Conservation (phyloP, 1,139 yeast genomes). For the Tardiomyces depauwii region DNA sequence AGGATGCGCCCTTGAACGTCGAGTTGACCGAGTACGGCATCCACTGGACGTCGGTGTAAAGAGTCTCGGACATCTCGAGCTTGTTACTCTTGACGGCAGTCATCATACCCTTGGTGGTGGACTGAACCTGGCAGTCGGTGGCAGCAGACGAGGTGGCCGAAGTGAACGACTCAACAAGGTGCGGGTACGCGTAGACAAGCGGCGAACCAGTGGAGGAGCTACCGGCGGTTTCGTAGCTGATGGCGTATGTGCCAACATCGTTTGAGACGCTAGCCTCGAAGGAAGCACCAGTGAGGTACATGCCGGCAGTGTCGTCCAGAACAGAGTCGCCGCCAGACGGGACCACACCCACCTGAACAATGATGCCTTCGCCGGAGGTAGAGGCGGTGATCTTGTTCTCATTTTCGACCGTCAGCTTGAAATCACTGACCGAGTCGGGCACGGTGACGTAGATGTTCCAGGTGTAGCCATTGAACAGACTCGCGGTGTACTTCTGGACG, state of each 20-base stretch:
- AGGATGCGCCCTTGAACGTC: slow-evolving; percentile 27
- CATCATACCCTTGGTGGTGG: slow-evolving; percentile 61
- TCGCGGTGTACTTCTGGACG: slow-evolving; percentile 37
- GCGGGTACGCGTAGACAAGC: slow-evolving; percentile 60
- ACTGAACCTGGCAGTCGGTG: slow-evolving; percentile 41
- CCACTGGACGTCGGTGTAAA: slow-evolving; percentile 41
- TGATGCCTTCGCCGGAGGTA: slow-evolving; percentile 39
- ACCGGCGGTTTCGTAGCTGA: slow-evolving; percentile 45
- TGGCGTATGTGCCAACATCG: slow-evolving; percentile 37
- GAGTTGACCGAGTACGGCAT: slow-evolving; percentile 44
- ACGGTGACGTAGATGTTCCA: slow-evolving; percentile 54
- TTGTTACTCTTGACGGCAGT: slow-evolving; percentile 43
- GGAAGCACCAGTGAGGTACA: slow-evolving; percentile 35
- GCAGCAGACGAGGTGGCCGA: slow-evolving; percentile 26
- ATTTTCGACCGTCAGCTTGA: slow-evolving; percentile 30
- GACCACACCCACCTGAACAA: slow-evolving; percentile 51
- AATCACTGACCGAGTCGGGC: slow-evolving; percentile 30
- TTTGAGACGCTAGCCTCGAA: slow-evolving; percentile 27
- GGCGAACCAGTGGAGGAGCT: slow-evolving; percentile 40
- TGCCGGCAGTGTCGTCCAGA: slow-evolving; percentile 53
- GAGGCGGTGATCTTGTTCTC: slow-evolving; percentile 33
- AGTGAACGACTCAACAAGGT: slow-evolving; percentile 47
- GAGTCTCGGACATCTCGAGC: slow-evolving; percentile 39
- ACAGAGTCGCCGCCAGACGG: slow-evolving; percentile 27
- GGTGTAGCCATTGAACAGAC: slow-evolving; percentile 33